These are phyloP conservation scores for Talaromyces sp. DNA, from an alignment of 2,329 filamentous ascomycete species.

Conservation along the genomic window DNA sequence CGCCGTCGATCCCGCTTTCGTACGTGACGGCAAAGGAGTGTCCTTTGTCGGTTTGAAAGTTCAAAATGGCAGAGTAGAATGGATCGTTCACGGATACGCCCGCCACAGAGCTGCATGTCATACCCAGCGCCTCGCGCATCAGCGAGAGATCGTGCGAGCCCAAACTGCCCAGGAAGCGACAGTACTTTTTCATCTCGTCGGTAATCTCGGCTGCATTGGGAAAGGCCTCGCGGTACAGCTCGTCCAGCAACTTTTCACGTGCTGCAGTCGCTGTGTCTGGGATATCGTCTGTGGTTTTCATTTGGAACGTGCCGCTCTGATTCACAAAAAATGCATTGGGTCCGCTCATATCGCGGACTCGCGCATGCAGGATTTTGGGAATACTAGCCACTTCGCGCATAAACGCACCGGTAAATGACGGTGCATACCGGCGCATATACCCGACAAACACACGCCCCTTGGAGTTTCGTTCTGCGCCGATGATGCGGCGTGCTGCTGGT, in stretches of 20 bases:
- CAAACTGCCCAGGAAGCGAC: conserved; percentile 43
- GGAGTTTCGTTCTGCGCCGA: conserved; percentile 44
- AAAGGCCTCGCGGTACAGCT: conserved; percentile 5
- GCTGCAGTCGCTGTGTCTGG: not conserved
- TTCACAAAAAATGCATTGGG: conserved; percentile 39
- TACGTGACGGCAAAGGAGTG: conserved; percentile 50
- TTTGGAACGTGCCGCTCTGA: conserved; percentile 19
- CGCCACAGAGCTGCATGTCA: conserved; percentile 40
- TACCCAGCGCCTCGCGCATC: conserved; percentile 48
- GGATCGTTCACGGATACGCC: conserved; percentile 41
- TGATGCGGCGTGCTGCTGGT: conserved; percentile 43
- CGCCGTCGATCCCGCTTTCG: conserved; percentile 51
- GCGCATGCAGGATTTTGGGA: conserved; percentile 51
- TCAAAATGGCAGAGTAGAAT: conserved; percentile 36
- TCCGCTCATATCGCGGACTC: conserved; percentile 50
- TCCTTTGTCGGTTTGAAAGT: conserved; percentile 20
- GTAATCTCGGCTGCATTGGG: not conserved
- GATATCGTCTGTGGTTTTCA: conserved; percentile 1
- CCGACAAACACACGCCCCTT: conserved; percentile 52
- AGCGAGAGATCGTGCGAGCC: conserved; percentile 52
- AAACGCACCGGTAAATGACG: conserved; percentile 50
- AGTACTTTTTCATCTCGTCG: conserved; percentile 16
- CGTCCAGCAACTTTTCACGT: not conserved
- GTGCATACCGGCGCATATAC: conserved; percentile 58
- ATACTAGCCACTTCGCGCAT: conserved; percentile 49